phyloP scores from a whole-genome alignment of 768 basidiomycete species.

The Russula sp. region DNA sequence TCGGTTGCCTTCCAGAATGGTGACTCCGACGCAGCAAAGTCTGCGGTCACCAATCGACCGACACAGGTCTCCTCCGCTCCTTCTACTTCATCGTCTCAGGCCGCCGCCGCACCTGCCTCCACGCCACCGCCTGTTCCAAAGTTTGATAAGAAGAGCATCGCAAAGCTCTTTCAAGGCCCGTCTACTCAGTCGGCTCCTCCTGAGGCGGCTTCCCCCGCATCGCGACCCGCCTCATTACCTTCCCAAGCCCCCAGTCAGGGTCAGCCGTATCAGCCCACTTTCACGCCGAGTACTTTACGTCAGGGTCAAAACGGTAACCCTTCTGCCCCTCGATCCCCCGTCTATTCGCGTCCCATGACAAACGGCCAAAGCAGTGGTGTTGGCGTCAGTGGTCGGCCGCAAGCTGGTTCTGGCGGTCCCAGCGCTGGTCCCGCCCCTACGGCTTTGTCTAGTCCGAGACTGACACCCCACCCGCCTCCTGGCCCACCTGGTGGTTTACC shows the following conservation, averaged over 20 bases:
- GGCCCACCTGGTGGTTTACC: constrained; percentile 47
- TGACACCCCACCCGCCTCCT: constrained; percentile 53
- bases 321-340: constrained; percentile 51
- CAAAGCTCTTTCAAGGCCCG: constrained; percentile 55
- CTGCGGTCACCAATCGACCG: constrained; percentile 20
- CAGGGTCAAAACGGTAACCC: constrained; percentile 23
- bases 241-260: constrained; percentile 31
- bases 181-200: constrained; percentile 26
- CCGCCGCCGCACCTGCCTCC: constrained; percentile 25
- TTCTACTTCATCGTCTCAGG: constrained; percentile 28
- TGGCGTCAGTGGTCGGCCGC: constrained; percentile 35
- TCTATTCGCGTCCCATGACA: constrained; percentile 50
- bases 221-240: constrained; percentile 46
- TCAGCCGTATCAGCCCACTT: constrained; percentile 17
- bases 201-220: constrained; percentile 35
- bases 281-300: constrained; percentile 15
- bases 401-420: constrained; percentile 38
- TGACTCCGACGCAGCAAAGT: constrained; percentile 27
- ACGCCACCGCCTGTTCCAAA: constrained; percentile 30
- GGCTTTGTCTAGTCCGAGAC: constrained; percentile 61
- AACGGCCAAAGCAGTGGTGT: constrained; percentile 44
- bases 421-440: constrained; percentile 36
- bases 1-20: constrained; percentile 50
- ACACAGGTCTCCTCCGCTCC: constrained; percentile 31
- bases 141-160: constrained; percentile 37